phyloP scores from a whole-genome alignment of 371 early-diverging fungal species.

The Mortierella sp. region DNA sequence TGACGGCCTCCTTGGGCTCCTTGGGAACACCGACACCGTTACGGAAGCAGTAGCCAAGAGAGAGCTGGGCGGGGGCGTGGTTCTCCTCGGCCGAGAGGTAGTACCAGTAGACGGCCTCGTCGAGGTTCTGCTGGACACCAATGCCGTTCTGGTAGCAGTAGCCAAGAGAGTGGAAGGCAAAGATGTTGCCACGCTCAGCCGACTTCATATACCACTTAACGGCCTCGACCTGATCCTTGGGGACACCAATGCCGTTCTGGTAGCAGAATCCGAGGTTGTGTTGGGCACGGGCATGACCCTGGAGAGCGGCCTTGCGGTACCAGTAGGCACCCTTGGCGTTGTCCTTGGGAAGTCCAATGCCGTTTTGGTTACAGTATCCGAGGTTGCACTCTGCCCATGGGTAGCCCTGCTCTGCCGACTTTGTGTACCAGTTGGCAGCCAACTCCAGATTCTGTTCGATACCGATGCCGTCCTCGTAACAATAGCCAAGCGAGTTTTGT shows the following conservation, averaged over 20 bases:
- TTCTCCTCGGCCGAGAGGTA: conserved; percentile 82
- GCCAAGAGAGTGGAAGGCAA: conserved; percentile 86
- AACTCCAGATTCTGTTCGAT: conserved; percentile 71
- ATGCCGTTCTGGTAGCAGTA: conserved; percentile 90
- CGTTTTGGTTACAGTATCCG: conserved; percentile 83
- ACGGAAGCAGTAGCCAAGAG: conserved; percentile 87
- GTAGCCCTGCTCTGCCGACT: conserved; percentile 82
- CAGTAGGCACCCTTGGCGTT: conserved; percentile 70
- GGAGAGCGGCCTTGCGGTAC: conserved; percentile 82
- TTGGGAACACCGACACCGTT: conserved; percentile 84
- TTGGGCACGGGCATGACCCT: conserved; percentile 67
- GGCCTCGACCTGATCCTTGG: conserved; percentile 67
- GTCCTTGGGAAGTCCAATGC: conserved; percentile 77
- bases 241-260: conserved; percentile 86
- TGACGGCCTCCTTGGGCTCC: conserved; percentile 76
- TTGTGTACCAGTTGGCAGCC: conserved; percentile 81
- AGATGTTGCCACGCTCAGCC: conserved; percentile 81
- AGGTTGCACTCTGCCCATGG: conserved; percentile 86
- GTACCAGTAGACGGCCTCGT: conserved; percentile 85
- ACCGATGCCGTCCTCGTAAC: conserved; percentile 88
- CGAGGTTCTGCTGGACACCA: conserved; percentile 76
- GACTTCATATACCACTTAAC: conserved; percentile 81
- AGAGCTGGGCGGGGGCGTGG: conserved; percentile 80
- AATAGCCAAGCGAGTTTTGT: conserved; percentile 87
- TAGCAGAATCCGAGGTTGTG: conserved; percentile 87